These are phyloP conservation scores for Chenopodium album DNA, from an alignment of 148 eudicot species.

Conservation along the genomic window DNA sequence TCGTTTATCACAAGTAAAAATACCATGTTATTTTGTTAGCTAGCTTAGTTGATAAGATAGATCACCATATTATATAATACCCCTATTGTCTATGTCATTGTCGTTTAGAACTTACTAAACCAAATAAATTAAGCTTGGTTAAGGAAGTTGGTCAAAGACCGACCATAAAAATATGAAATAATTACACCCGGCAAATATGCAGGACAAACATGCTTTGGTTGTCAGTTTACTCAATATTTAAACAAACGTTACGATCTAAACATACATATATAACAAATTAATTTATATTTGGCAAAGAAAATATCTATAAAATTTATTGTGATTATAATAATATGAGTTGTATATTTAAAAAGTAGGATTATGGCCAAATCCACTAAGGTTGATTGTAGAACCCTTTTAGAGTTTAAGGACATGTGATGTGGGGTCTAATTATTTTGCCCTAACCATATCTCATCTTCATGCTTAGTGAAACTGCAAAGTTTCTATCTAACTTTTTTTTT, in stretches of 20 bases:
- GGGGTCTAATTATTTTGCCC: background rate
- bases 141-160: background rate
- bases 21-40: no score
- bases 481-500: background rate
- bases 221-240: background rate
- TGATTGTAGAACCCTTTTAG: background rate
- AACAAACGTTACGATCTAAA: background rate
- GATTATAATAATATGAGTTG: background rate
- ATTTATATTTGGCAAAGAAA: no score
- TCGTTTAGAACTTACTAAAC: no score
- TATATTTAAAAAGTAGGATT: constrained; percentile 3
- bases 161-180: no score
- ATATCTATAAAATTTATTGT: no score
- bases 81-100: no score
- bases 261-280: no score
- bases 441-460: background rate
- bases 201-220: background rate
- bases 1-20: no score
- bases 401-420: background rate
- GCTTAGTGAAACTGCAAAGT: background rate
- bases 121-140: no score
- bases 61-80: no score
- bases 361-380: constrained; percentile 10
- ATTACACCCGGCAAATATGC: background rate
- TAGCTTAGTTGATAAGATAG: no score